Percentiles rank a stretch among this genome's conserved stretches.
These are phyloP conservation scores for Aspergillus haitiensis DNA, from an alignment of 495 filamentous ascomycete species.

Conservation along the genomic window DNA sequence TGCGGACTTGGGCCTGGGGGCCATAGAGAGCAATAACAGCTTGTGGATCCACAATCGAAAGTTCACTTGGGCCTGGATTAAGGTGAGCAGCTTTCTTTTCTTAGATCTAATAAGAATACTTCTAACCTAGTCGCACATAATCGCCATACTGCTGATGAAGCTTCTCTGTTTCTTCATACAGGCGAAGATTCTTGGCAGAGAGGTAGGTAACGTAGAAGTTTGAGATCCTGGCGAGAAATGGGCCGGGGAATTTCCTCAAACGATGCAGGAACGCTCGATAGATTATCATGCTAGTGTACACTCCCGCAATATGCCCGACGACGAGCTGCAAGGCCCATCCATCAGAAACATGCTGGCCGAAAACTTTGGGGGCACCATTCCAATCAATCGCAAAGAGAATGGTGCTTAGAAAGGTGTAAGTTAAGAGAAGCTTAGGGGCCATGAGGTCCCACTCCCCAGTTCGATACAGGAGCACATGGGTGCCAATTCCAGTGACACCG, in stretches of 20 bases:
- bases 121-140: conserved; percentile 36
- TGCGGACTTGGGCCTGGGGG: conserved; percentile 30
- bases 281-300: conserved; percentile 35
- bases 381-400: background rate
- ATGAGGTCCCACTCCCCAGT: conserved; percentile 6
- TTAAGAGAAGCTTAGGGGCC: background rate
- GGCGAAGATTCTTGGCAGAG: conserved; percentile 26
- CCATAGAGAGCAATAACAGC: conserved; percentile 38
- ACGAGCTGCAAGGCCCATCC: background rate
- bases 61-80: conserved; percentile 32
- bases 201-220: conserved; percentile 28
- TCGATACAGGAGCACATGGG: conserved; percentile 7
- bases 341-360: background rate
- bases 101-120: too few relatives aligned
- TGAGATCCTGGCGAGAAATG: conserved; percentile 35
- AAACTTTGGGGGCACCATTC: background rate
- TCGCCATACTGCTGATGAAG: conserved; percentile 50
- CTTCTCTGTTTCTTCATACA: conserved; percentile 32
- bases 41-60: conserved; percentile 42
- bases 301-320: conserved; percentile 5
- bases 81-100: conserved; percentile 5
- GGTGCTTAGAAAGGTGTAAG: background rate
- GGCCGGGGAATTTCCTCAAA: conserved; percentile 39
- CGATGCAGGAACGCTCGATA: conserved; percentile 40
- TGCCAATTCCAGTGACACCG: conserved; percentile 4